phyloP scores from a whole-genome alignment of 1,139 yeast genomes.

The Pneumocystis carinii region DNA sequence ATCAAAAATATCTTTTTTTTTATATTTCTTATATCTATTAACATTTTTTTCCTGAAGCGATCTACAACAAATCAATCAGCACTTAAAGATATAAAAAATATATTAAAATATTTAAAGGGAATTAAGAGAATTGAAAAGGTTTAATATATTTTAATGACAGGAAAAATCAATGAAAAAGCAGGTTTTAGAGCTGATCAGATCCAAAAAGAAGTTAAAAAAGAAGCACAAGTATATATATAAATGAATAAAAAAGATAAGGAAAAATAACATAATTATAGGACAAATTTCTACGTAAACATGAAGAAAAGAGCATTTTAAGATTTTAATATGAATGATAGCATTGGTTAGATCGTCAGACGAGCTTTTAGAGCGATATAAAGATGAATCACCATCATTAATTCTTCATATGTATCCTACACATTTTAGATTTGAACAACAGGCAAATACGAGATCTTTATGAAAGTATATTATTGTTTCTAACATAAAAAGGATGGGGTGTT shows the following conservation, averaged over 20 bases:
- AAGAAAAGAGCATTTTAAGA: neutral
- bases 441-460: neutral
- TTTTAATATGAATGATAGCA: neutral
- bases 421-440: slow-evolving; percentile 13
- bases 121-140: neutral
- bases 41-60: too few species aligned
- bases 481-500: slow-evolving; percentile 11
- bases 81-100: neutral
- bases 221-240: neutral
- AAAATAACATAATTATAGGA: neutral
- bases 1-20: too few species aligned
- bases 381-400: slow-evolving; percentile 9
- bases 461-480: neutral
- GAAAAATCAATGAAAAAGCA: neutral
- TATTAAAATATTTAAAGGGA: neutral
- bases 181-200: neutral
- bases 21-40: too few species aligned
- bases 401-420: slow-evolving; percentile 11
- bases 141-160: neutral
- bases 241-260: neutral
- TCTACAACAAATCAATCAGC: too few species aligned
- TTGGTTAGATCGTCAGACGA: slow-evolving; percentile 2
- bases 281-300: neutral
- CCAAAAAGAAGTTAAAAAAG: neutral
- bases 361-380: slow-evolving; percentile 8